Base-by-base conservation (phyloP, 331 rosid genomes). In the Rosa hybrid region DNA sequence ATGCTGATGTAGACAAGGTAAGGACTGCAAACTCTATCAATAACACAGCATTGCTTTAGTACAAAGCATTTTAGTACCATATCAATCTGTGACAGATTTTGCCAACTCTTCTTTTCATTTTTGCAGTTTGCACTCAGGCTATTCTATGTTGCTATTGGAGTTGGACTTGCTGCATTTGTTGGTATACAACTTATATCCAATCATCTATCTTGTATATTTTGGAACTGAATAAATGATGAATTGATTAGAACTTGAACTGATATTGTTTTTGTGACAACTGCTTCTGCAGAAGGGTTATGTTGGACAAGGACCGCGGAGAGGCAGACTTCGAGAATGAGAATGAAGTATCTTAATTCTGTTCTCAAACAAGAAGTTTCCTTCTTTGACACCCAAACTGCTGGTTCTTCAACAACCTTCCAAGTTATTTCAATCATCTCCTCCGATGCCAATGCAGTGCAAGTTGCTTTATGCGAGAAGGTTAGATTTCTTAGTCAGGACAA, bases 231-330 rank as follows among this genome's bases (percentile, higher is more conserved):
- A 3, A 34, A 63, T 60, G 12, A 59, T 16, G 21, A 30, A 39
- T 16, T 54, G 48, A 45, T 30, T 30, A 5, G 74, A 74, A 77
- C 51, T 8, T 23, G 75, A 72, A 23, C 53, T 81, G 20, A 83
- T 53, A 65, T 42, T 38, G 12, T 81, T 62, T 75, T 53, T 65
- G 45, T 80, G 85, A 67, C 42, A 51, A 65, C 79, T 71, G 70
- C 63, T 72, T 72, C 30, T 84, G 85, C 97, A 95, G 97, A 92
- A 83, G 98, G 94, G 73, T 48, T 89, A 71, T 95, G 98, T 80
- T 92, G 98, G 97, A 78, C 95, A 77, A 87, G 97, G 85, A 95
- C 97, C 13, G 93, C 98, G 0, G 96, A 95, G 87, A 92, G 98
- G 81, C 98, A 95, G 78, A 90, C 96, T 60, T 89, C 98, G 5